Conservation (phyloP, 805 yeast genomes). For the Candida gorgasii region DNA sequence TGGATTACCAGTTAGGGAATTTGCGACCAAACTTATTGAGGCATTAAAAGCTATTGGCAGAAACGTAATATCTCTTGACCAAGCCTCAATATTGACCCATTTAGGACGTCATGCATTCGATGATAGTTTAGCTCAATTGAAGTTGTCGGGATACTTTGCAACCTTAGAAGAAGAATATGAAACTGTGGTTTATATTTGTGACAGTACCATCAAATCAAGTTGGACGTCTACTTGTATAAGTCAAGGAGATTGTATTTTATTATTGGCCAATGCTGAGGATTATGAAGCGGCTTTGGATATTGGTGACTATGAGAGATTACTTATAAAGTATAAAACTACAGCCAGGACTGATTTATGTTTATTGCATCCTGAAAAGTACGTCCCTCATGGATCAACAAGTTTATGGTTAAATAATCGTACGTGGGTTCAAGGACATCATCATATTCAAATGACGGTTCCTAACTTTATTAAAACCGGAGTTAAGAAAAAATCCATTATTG, state of each 20-base stretch:
- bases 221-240: conserved; percentile 94
- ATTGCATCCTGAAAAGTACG: conserved; percentile 79
- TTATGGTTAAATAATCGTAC: conserved; percentile 81
- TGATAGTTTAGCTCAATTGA: conserved; percentile 72
- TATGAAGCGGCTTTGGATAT: conserved; percentile 57
- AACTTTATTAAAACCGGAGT: conserved; percentile 11
- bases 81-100: conserved; percentile 74
- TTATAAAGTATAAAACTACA: conserved; percentile 74
- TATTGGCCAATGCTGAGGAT: conserved; percentile 80
- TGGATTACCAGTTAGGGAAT: conserved; percentile 85
- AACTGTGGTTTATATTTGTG: conserved; percentile 87
- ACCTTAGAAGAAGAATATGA: conserved; percentile 88
- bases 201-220: conserved; percentile 73
- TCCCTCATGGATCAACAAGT: conserved; percentile 81
- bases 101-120: conserved; percentile 93
- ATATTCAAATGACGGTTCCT: conserved; percentile 65
- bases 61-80: conserved; percentile 77
- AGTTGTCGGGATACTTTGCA: conserved; percentile 85
- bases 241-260: conserved; percentile 91
- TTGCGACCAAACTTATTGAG: conserved; percentile 70
- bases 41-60: conserved; percentile 74
- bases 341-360: conserved; percentile 86
- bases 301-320: conserved; percentile 82
- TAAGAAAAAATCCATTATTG: conserved; percentile 23
- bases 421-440: conserved; percentile 95